Evolutionary conservation across 768 basidiomycete species (phyloP).

Genomic region (Flagelloscypha sp.): DNA sequence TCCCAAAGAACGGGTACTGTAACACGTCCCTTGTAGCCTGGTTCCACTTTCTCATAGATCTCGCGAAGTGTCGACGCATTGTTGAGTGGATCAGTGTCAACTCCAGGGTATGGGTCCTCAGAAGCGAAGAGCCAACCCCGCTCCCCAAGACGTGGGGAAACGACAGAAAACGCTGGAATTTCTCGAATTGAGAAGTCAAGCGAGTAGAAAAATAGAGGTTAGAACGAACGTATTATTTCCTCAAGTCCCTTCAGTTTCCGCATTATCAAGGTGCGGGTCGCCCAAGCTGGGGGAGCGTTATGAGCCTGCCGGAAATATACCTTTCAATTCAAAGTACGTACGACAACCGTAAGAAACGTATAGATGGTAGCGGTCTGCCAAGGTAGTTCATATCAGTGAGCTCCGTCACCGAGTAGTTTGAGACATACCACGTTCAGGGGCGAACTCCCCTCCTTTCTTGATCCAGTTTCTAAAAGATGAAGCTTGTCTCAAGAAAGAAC

Average conservation of each 20-base stretch:
- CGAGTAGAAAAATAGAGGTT: not conserved
- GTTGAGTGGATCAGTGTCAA: conserved; percentile 47
- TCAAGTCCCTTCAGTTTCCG: conserved; percentile 67
- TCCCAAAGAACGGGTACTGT: conserved; percentile 66
- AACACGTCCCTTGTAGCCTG: conserved; percentile 47
- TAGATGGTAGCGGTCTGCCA: conserved; percentile 53
- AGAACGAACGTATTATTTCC: conserved; percentile 42
- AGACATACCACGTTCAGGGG: conserved; percentile 50
- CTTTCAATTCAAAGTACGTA: conserved; percentile 15
- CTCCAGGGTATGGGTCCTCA: conserved; percentile 38
- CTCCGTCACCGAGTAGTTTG: too few relatives aligned
- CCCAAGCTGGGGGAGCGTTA: conserved; percentile 69
- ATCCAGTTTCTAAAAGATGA: conserved; percentile 40
- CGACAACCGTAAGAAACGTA: conserved; percentile 59
- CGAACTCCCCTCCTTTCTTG: conserved; percentile 37
- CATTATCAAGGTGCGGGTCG: conserved; percentile 57
- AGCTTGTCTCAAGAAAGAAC: conserved; percentile 33
- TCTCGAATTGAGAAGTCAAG: not conserved
- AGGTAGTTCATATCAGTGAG: too few relatives aligned
- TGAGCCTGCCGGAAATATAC: not conserved
- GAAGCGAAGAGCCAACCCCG: conserved; percentile 58
- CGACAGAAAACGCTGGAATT: conserved; percentile 39
- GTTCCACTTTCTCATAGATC: conserved; percentile 49
- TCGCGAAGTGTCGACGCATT: conserved; percentile 46
- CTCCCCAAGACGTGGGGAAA: conserved; percentile 55